Base-by-base conservation (phyloP, 805 yeast genomes). In the Nadsonia fulvescens region DNA sequence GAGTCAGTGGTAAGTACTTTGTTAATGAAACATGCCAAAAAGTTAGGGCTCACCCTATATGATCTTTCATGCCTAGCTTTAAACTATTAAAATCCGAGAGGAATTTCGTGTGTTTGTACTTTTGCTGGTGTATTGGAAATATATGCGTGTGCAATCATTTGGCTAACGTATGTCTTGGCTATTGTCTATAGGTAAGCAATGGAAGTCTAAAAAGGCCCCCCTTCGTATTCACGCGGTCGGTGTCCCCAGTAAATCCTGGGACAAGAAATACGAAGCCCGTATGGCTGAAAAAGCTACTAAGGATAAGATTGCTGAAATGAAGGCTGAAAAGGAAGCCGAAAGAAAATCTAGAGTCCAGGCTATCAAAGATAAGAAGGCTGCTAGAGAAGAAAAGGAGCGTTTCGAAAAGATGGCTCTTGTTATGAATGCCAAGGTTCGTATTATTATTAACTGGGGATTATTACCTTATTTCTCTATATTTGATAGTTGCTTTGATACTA, bases 401-500 rank as follows among this genome's bases (percentile, higher is more conserved):
- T 78, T 71, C 44, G 91, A 75, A 43, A 60, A 59, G 44, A 47
- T 83, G 44, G 89, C 93, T 9, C 62, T 66, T 31, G 79, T 75
- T 52, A 78, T 86, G 93, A 86, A 81, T 47, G 74, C 74, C 20
- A 83, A 82, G n/a, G n/a, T n/a, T n/a, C n/a, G n/a, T n/a, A n/a
- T n/a, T n/a, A n/a, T n/a, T n/a, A n/a, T n/a, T n/a, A n/a, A n/a
- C n/a, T n/a, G n/a, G n/a, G n/a, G n/a, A n/a, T n/a, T n/a, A n/a
- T n/a, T n/a, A n/a, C n/a, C n/a, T n/a, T n/a, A n/a, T n/a, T n/a
- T n/a, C n/a, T n/a, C n/a, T n/a, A n/a, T n/a, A n/a, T n/a, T n/a
- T n/a, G n/a, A n/a, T n/a, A n/a, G n/a, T n/a, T n/a, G n/a, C n/a
- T n/a, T n/a, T n/a, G n/a, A n/a, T n/a, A n/a, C n/a, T n/a, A n/a